Evolutionary conservation across 2,329 filamentous ascomycete genomes (phyloP).

Genomic region (Fusarium beomiforme): DNA sequence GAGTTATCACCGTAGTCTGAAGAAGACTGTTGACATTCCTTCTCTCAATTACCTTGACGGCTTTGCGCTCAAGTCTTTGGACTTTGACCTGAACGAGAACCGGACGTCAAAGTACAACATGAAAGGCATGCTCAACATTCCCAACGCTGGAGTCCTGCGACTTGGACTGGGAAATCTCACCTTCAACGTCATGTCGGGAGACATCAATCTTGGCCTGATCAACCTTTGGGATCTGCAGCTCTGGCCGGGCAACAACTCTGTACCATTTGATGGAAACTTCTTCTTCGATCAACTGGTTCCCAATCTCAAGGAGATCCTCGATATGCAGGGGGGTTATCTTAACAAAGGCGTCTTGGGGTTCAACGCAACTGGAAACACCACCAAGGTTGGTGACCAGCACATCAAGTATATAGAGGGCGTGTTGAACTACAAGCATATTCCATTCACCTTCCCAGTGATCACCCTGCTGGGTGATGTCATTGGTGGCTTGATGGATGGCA

Average conservation of each 20-base stretch:
- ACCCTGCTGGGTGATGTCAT: slow-evolving; percentile 52
- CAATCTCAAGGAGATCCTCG: slow-evolving; percentile 54
- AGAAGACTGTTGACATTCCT: slow-evolving; percentile 54
- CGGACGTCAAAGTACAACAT: slow-evolving; percentile 53
- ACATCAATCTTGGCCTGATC: slow-evolving; percentile 53
- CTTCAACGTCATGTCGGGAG: slow-evolving; percentile 54
- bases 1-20: slow-evolving; percentile 49
- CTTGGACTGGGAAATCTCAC: slow-evolving; percentile 59
- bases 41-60: slow-evolving; percentile 54
- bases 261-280: slow-evolving; percentile 53
- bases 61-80: slow-evolving; percentile 51
- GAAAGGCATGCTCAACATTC: slow-evolving; percentile 54
- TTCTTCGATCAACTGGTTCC: slow-evolving; percentile 52
- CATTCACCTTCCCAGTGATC: slow-evolving; percentile 50
- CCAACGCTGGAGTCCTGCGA: slow-evolving; percentile 56
- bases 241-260: slow-evolving; percentile 55
- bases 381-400: slow-evolving; percentile 53
- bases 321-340: slow-evolving; percentile 50
- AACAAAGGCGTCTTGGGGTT: slow-evolving; percentile 53
- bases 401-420: slow-evolving; percentile 57
- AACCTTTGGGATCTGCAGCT: slow-evolving; percentile 52
- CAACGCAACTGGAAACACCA: slow-evolving; percentile 53
- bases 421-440: slow-evolving; percentile 52
- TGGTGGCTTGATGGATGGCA: slow-evolving; percentile 47
- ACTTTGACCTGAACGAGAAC: slow-evolving; percentile 51